phyloP scores from a whole-genome alignment of 306 rosid genomes.

The Lathyrus tuberosus region DNA sequence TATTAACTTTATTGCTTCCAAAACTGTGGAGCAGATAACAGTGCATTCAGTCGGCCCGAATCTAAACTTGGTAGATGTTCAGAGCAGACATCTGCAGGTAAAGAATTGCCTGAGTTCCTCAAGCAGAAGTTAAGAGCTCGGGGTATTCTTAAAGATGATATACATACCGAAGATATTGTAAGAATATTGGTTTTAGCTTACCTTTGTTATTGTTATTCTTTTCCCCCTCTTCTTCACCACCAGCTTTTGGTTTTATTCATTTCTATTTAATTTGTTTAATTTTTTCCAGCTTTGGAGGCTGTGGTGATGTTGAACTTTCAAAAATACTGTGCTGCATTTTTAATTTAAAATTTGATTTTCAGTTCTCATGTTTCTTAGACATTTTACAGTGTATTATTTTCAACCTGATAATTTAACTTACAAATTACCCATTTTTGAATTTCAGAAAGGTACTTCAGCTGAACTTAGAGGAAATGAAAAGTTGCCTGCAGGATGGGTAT shows the following conservation, averaged over 20 bases:
- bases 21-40: conserved; percentile 52
- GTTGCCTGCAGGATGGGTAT: conserved; percentile 83
- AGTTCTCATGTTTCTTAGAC: conserved; percentile 24
- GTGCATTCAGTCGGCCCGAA: conserved; percentile 39
- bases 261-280: too few relatives aligned
- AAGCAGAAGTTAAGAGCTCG: conserved; percentile 86
- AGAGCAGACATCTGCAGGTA: conserved; percentile 54
- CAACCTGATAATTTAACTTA: conserved; percentile 29
- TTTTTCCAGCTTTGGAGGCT: not conserved
- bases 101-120: conserved; percentile 85
- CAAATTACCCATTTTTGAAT: conserved; percentile 36
- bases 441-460: conserved; percentile 64
- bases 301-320: conserved; percentile 8
- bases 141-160: conserved; percentile 77
- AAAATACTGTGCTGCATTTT: conserved; percentile 15
- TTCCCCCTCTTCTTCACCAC: conserved; percentile 3
- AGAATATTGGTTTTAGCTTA: conserved; percentile 41
- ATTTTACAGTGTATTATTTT: conserved; percentile 26
- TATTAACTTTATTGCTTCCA: conserved; percentile 42
- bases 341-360: conserved; percentile 30
- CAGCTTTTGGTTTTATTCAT: conserved; percentile 17
- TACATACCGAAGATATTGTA: conserved; percentile 47
- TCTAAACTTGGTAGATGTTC: conserved; percentile 44
- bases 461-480: conserved; percentile 48
- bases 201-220: conserved; percentile 21